Conservation (phyloP, 2,329 filamentous ascomycete genomes). For the Seiridium cupressi region DNA sequence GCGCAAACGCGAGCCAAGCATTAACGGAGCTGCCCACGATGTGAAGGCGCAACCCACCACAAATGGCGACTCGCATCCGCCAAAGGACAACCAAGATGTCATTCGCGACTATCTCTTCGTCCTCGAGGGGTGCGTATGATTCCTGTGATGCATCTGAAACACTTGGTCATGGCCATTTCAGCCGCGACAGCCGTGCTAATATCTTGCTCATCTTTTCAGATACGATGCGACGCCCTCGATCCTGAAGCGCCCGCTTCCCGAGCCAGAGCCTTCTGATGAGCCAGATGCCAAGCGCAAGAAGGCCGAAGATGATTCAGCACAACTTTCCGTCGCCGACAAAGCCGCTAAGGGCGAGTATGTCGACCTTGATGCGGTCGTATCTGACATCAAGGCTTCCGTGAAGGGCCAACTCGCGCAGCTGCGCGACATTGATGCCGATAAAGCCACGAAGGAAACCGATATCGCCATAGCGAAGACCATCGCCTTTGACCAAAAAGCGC, state of each 20-base stretch:
- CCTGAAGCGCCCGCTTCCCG: constrained; percentile 51
- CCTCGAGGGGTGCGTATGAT: constrained; percentile 24
- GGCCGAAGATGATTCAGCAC: constrained; percentile 40
- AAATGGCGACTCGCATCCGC: constrained; percentile 17
- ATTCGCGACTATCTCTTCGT: constrained; percentile 27
- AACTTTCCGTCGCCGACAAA: constrained; percentile 53
- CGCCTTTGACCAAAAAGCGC: constrained; percentile 61
- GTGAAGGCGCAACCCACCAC: constrained; percentile 9
- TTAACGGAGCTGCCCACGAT: constrained; percentile 17
- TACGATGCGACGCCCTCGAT: constrained; percentile 54
- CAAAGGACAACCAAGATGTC: constrained; percentile 1
- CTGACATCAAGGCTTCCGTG: constrained; percentile 51
- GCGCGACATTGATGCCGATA: constrained; percentile 15
- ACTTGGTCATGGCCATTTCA: background rate
- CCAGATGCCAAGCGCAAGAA: constrained; percentile 62
- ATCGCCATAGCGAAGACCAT: constrained; percentile 43
- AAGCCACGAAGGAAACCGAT: constrained; percentile 25
- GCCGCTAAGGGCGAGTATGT: constrained; percentile 50
- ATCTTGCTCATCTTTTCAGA: constrained; percentile 32
- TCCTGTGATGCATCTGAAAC: constrained; percentile 1
- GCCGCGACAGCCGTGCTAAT: background rate
- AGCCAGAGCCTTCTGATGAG: constrained; percentile 42
- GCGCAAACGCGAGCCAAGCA: constrained; percentile 30
- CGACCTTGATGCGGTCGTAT: constrained; percentile 63
- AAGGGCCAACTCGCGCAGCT: constrained; percentile 48